Percentiles rank a stretch among this genome's conserved stretches.
Evolutionary conservation across 2,329 filamentous ascomycete genomes (phyloP).

Genomic region (Aureobasidium sp.): DNA sequence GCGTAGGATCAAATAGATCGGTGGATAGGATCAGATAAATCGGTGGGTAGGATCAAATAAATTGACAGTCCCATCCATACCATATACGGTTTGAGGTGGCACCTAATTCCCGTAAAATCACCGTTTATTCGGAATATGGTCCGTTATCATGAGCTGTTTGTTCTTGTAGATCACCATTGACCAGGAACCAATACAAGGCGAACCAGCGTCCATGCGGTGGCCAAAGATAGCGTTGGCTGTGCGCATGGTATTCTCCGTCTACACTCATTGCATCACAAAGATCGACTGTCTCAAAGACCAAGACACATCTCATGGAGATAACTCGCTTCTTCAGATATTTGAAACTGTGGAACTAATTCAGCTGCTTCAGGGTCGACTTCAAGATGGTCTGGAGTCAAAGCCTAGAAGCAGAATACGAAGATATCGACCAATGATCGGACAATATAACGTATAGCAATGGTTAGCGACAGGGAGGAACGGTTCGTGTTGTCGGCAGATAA

Average conservation of each 20-base stretch:
- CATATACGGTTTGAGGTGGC: not conserved
- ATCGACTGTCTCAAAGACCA: not conserved
- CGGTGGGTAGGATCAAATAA: not conserved
- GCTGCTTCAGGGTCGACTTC: not conserved
- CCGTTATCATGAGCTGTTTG: not conserved
- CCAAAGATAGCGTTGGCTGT: not conserved
- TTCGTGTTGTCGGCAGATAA: not conserved
- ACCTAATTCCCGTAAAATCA: not conserved
- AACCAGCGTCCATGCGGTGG: not conserved
- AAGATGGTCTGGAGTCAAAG: not conserved
- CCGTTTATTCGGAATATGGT: not conserved
- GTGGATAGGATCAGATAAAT: not conserved
- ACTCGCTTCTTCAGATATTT: not conserved
- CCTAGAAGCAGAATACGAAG: not conserved
- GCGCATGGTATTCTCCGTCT: not conserved
- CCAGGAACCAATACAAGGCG: not conserved
- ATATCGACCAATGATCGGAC: not conserved
- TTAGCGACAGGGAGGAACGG: not conserved
- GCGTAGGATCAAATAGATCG: not conserved
- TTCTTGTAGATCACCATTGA: not conserved
- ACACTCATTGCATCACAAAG: not conserved
- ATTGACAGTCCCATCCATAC: not conserved
- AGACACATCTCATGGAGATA: not conserved
- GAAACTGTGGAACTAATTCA: too few relatives aligned
- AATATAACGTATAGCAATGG: not conserved